Percentiles rank a stretch among this genome's conserved stretches.
Conservation (phyloP, 129 eudicot species). For the Flaveria ramosissima region DNA sequence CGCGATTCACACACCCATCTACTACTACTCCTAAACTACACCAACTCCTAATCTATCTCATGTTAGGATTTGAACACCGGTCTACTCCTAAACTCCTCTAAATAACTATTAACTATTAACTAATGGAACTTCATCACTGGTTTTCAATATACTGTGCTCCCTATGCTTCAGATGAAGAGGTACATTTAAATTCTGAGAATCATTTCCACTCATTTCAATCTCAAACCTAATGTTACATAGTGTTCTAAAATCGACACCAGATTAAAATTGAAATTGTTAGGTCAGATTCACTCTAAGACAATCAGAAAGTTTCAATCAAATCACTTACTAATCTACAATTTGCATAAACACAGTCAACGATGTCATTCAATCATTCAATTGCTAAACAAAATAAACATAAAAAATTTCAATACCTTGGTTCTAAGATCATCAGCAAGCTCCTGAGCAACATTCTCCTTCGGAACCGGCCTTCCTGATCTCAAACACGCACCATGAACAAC, state of each 20-base stretch:
- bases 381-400: background rate
- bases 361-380: background rate
- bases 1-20: no score
- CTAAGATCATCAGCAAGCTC: conserved; percentile 90
- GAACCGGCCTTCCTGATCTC: conserved; percentile 69
- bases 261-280: background rate
- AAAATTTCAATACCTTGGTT: conserved; percentile 43
- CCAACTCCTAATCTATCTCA: no score
- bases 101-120: background rate
- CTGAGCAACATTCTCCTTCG: conserved; percentile 53
- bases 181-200: background rate
- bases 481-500: conserved; percentile 83
- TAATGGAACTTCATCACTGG: background rate
- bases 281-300: background rate
- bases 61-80: no score
- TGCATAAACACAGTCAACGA: background rate
- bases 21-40: no score
- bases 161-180: conserved; percentile 4
- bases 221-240: background rate
- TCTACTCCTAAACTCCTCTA: background rate
- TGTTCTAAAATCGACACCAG: background rate
- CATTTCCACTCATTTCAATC: background rate
- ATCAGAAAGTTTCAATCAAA: background rate
- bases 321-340: background rate
- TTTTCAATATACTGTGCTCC: background rate